These are phyloP conservation scores for Usnea hakonensis DNA, from an alignment of 495 filamentous ascomycete genomes.

Conservation along the genomic window DNA sequence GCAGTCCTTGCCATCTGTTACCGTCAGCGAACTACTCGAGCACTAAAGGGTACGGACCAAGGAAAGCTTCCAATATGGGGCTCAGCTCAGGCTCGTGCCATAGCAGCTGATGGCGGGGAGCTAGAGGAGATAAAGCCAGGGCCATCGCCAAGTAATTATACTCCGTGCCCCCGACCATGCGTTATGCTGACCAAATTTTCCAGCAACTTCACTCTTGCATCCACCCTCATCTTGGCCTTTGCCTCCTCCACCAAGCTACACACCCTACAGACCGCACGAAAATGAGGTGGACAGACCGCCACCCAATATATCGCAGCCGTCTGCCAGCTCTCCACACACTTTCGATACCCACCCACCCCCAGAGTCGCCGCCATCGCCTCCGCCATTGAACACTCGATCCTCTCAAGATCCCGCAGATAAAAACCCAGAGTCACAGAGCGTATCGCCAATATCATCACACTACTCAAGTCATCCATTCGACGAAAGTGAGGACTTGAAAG, in stretches of 20 bases:
- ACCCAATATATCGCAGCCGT: not conserved
- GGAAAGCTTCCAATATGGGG: not conserved
- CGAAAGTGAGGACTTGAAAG: not conserved
- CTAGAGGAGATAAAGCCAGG: not conserved
- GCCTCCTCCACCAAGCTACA: not conserved
- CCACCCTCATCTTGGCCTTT: not conserved
- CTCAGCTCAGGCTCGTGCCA: not conserved
- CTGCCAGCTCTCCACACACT: not conserved
- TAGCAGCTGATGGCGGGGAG: not conserved
- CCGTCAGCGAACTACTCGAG: not conserved
- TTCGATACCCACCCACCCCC: not conserved
- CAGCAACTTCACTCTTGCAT: not conserved
- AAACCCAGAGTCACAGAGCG: not conserved
- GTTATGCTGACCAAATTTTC: not conserved
- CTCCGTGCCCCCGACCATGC: not conserved
- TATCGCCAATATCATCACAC: slow-evolving; percentile 1
- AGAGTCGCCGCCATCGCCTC: not conserved
- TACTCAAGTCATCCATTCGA: not conserved
- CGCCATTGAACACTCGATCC: not conserved
- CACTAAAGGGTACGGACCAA: not conserved
- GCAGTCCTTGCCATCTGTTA: not conserved
- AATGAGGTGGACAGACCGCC: not conserved
- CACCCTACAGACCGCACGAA: not conserved
- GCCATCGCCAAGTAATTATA: not conserved
- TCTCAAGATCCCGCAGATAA: not conserved